phyloP scores from a whole-genome alignment of 805 yeast species.

The Metschnikowia borealis region DNA sequence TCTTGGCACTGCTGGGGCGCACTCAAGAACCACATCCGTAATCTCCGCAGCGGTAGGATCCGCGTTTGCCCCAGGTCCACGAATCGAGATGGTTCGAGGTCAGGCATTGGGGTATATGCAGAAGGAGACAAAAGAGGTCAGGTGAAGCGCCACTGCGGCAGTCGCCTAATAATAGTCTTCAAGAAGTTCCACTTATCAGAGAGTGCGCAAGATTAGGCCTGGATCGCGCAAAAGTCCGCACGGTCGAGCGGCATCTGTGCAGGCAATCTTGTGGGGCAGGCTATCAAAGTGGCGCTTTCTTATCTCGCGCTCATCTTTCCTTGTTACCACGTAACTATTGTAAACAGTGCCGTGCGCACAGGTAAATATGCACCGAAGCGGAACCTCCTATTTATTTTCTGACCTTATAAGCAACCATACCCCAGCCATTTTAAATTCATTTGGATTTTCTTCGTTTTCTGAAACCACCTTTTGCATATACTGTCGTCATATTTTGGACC shows the following conservation, averaged over 20 bases:
- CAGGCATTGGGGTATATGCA: no score
- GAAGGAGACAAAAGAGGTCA: background rate
- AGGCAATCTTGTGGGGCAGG: slow-evolving; percentile 4
- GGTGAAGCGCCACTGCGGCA: background rate
- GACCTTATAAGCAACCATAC: background rate
- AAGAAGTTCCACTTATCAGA: background rate
- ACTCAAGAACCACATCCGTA: background rate
- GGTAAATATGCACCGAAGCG: slow-evolving; percentile 5
- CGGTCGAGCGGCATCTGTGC: background rate
- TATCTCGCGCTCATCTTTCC: slow-evolving; percentile 1
- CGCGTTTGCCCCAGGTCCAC: background rate
- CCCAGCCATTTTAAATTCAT: background rate
- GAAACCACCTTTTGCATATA: no score
- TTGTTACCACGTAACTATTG: background rate
- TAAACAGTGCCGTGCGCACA: slow-evolving; percentile 6
- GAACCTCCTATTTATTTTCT: slow-evolving; percentile 3
- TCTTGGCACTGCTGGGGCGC: background rate
- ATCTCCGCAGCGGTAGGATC: background rate
- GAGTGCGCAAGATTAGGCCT: background rate
- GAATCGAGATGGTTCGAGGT: no score
- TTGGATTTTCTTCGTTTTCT: no score
- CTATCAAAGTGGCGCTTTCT: slow-evolving; percentile 3
- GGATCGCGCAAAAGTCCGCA: slow-evolving; percentile 1
- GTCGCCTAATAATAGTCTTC: background rate
- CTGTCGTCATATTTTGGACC: no score